Conservation (phyloP, 768 basidiomycete species). For the Megacollybia marginata region DNA sequence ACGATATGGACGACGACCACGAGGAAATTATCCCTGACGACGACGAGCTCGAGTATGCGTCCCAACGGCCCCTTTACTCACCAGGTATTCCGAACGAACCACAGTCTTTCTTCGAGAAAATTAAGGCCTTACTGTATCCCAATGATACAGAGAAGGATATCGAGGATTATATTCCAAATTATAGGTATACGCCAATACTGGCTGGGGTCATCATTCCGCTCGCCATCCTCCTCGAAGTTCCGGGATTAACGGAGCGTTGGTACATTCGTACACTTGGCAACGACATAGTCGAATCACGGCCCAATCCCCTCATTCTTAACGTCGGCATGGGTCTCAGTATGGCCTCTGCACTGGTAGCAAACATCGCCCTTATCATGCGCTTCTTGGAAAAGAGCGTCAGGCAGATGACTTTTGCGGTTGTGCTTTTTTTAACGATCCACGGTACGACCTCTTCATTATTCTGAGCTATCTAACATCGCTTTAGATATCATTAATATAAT, state of each 20-base stretch:
- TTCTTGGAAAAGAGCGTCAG: conserved; percentile 67
- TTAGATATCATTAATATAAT: conserved; percentile 65
- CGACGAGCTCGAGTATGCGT: too few relatives aligned
- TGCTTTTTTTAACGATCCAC: conserved; percentile 61
- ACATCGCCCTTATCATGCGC: conserved; percentile 55
- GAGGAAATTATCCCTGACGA: too few relatives aligned
- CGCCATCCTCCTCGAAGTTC: conserved; percentile 76
- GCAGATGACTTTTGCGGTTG: conserved; percentile 54
- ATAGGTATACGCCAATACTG: conserved; percentile 57
- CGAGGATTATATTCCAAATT: conserved; percentile 41
- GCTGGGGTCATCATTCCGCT: conserved; percentile 69
- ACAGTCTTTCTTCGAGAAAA: conserved; percentile 3
- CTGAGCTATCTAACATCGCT: not conserved
- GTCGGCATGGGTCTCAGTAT: conserved; percentile 62
- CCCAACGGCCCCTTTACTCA: too few relatives aligned
- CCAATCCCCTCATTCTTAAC: conserved; percentile 53
- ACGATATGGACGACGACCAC: too few relatives aligned
- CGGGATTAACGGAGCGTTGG: conserved; percentile 72
- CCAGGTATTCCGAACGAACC: not conserved
- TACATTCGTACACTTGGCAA: conserved; percentile 50
- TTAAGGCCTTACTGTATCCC: conserved; percentile 4
- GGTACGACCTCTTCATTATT: conserved; percentile 33
- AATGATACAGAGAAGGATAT: conserved; percentile 13
- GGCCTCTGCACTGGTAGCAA: conserved; percentile 60
- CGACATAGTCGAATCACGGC: conserved; percentile 35